Conservation (phyloP, 2,329 filamentous ascomycete species). For the Stemphylium beticola region DNA sequence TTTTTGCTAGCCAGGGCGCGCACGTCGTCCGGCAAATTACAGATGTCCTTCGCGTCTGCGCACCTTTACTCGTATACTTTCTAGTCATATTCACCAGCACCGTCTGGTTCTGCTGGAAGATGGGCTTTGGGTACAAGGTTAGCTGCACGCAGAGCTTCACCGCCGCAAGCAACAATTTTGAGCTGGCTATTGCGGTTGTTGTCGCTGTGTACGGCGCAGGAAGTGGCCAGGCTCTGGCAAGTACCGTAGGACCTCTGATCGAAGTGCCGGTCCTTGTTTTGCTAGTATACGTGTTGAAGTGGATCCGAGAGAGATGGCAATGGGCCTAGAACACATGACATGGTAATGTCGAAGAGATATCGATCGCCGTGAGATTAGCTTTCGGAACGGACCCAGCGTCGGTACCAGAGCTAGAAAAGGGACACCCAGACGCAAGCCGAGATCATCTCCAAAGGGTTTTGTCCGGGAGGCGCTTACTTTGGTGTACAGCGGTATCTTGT, state of each 20-base stretch:
- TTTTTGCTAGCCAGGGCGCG: slow-evolving; percentile 84
- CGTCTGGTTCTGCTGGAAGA: slow-evolving; percentile 63
- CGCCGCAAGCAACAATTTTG: slow-evolving; percentile 92
- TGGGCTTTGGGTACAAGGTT: slow-evolving; percentile 77
- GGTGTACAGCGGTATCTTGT: background rate
- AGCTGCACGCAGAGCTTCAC: slow-evolving; percentile 83
- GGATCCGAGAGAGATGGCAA: slow-evolving; percentile 60
- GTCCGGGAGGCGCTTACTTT: background rate
- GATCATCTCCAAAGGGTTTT: slow-evolving; percentile 3
- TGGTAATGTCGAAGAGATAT: background rate
- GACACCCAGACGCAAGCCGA: background rate
- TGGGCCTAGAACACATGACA: slow-evolving; percentile 50
- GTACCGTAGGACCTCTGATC: slow-evolving; percentile 83
- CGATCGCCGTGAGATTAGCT: slow-evolving; percentile 1
- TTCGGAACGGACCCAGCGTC: background rate
- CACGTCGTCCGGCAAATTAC: slow-evolving; percentile 84
- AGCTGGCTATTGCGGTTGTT: slow-evolving; percentile 86
- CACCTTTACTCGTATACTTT: slow-evolving; percentile 84
- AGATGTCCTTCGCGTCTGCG: slow-evolving; percentile 79
- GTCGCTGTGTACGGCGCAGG: slow-evolving; percentile 79
- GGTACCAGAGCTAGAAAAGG: background rate
- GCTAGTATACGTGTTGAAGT: slow-evolving; percentile 76
- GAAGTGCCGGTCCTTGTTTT: slow-evolving; percentile 83
- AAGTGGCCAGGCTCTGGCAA: slow-evolving; percentile 80
- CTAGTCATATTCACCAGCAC: slow-evolving; percentile 74